phyloP scores from a whole-genome alignment of 345 rosid species.

The Linum tenue region DNA sequence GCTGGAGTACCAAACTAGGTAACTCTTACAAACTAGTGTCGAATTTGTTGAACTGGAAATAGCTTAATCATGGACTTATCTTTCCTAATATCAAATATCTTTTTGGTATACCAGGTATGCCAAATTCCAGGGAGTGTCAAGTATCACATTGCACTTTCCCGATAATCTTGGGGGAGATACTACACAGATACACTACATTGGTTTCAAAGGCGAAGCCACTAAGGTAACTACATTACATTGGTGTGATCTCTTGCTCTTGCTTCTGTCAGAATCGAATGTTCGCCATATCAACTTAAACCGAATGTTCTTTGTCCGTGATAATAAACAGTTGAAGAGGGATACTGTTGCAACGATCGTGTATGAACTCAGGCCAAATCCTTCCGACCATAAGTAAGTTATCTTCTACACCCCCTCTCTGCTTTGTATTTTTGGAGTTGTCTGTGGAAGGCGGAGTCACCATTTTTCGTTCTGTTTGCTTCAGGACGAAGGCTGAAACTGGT shows the following conservation, averaged over 20 bases:
- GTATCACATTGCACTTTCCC: constrained; percentile 93
- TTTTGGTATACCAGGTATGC: constrained; percentile 41
- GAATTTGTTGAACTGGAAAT: constrained; percentile 6
- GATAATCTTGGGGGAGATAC: constrained; percentile 78
- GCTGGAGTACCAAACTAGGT: constrained; percentile 87
- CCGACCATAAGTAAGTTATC: constrained; percentile 84
- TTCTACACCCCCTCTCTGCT: too few relatives aligned
- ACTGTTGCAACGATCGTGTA: constrained; percentile 83
- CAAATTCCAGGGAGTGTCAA: constrained; percentile 80
- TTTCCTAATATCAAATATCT: constrained; percentile 8
- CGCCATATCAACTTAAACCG: background rate
- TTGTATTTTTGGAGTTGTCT: too few relatives aligned
- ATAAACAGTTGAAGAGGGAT: constrained; percentile 75
- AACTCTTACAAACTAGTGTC: background rate
- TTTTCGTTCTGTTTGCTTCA: background rate
- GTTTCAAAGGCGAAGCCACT: constrained; percentile 97
- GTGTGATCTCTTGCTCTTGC: constrained; percentile 3
- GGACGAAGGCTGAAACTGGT: background rate
- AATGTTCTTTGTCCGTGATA: constrained; percentile 6
- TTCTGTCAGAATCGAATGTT: constrained; percentile 4
- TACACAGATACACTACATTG: constrained; percentile 73
- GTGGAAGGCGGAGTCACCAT: too few relatives aligned
- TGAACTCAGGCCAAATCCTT: constrained; percentile 91
- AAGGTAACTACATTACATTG: constrained; percentile 37
- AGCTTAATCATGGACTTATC: background rate